Conservation (phyloP, 129 eudicot genomes). For the Flaveria bidentis region DNA sequence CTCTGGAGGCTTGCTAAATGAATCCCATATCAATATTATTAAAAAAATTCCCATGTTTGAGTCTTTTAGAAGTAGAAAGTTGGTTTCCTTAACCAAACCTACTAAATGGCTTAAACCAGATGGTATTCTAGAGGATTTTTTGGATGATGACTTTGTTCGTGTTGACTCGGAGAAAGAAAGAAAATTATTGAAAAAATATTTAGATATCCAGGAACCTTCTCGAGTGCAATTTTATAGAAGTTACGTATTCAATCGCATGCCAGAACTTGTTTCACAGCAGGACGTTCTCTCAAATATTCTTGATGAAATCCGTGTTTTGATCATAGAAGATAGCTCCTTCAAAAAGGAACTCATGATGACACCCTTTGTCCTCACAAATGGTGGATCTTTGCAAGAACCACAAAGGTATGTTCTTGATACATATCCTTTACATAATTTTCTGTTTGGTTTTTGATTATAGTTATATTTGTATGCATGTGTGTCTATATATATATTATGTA, state of each 20-base stretch:
- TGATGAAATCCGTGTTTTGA: conserved; percentile 57
- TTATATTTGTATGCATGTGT: neutral
- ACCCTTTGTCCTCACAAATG: conserved; percentile 73
- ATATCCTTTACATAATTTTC: conserved; percentile 7
- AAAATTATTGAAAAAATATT: conserved; percentile 55
- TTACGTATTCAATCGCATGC: conserved; percentile 69
- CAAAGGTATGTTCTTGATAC: conserved; percentile 51
- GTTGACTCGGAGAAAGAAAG: conserved; percentile 85
- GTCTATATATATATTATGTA: neutral
- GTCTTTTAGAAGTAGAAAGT: conserved; percentile 70
- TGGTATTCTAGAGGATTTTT: conserved; percentile 65
- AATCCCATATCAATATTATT: conserved; percentile 49
- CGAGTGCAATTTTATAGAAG: conserved; percentile 73
- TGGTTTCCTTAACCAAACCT: conserved; percentile 61
- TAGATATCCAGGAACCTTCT: conserved; percentile 69
- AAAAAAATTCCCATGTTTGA: conserved; percentile 94
- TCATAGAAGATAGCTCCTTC: conserved; percentile 73
- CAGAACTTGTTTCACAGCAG: conserved; percentile 60
- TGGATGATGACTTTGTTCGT: conserved; percentile 87
- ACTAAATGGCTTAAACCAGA: conserved; percentile 87
- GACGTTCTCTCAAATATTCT: conserved; percentile 63
- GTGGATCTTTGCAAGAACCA: conserved; percentile 84
- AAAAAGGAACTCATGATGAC: conserved; percentile 58
- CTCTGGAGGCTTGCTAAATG: conserved; percentile 55
- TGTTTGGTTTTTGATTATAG: conserved; percentile 2